Evolutionary conservation across 2,329 filamentous ascomycete genomes (phyloP), one percentile per base, ranked within the genome.

Genomic region (Aspergillus sp.): DNA sequence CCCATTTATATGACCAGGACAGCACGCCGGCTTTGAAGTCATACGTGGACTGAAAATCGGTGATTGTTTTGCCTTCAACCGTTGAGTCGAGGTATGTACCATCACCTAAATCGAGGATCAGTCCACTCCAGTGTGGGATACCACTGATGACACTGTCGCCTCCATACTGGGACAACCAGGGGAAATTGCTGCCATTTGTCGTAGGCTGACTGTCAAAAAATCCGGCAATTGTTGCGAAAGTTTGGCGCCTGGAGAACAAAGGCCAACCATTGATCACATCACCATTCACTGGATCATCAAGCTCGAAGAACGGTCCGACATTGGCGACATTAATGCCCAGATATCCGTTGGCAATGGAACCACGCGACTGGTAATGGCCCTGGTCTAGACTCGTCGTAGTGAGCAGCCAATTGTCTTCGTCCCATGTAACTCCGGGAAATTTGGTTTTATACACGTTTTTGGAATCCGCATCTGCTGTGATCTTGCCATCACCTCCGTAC

Each of bases 141-240:
- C 85, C 85, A 40, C 77, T 79, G 49, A 88, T 85, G 40, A 85
- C 82, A 52, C 79, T 85, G 55, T 89, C 85, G 45, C 78, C 78
- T 6, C 83, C 83, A 63, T 85, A 84, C 51, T 87, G 79, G 44
- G 78, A 73, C 35, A 88, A 61, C 83, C 85, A 87, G 0, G 74
- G 73, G 52, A 83, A 86, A 52, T 87, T 87, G 6, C 77, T 76
- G 1, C 75, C 74, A 36, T 78, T 81, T 0, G 75, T 79, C 28
- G 70, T 74, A 3, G 73, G 70, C 57, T 86, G 80, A 3, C 70
- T 70, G 48, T 85, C 75, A 59, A 76, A 87, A 57, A 87, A 86
- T 1, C 83, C 83, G 5, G 79, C 76, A 27, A 88, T 76, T 0
- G 83, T 86, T 2, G 80, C 79, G 58, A 87, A 86, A 0, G 78